Evolutionary conservation across 2,329 filamentous ascomycete genomes (phyloP).

Genomic region (Pseudogymnoascus pannorum): DNA sequence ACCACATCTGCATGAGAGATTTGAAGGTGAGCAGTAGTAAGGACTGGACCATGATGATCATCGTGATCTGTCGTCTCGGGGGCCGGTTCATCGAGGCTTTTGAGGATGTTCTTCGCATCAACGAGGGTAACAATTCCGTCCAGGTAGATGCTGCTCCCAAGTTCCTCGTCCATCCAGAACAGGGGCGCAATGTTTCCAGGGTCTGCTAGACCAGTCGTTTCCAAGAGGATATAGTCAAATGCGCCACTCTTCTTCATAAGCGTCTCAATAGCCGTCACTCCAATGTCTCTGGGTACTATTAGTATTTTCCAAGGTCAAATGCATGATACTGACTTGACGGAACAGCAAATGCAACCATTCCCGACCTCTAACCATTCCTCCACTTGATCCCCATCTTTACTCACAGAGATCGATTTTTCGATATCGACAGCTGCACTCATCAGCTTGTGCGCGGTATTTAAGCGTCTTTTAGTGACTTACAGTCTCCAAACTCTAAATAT

Average conservation of each 20-base stretch:
- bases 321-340: slow-evolving; percentile 64
- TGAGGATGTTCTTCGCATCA: slow-evolving; percentile 86
- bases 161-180: slow-evolving; percentile 95
- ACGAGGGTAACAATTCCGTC: slow-evolving; percentile 95
- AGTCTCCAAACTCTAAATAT: slow-evolving; percentile 67
- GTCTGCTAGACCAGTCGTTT: slow-evolving; percentile 92
- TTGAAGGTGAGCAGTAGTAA: slow-evolving; percentile 91
- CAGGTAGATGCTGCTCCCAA: slow-evolving; percentile 91
- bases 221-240: slow-evolving; percentile 96
- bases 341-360: slow-evolving; percentile 97
- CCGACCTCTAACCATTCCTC: slow-evolving; percentile 94
- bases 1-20: slow-evolving; percentile 96
- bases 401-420: slow-evolving; percentile 90
- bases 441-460: background rate
- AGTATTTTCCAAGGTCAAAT: slow-evolving; percentile 7
- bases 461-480: slow-evolving; percentile 39
- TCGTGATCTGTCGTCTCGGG: slow-evolving; percentile 45
- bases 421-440: slow-evolving; percentile 65
- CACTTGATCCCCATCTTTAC: slow-evolving; percentile 71
- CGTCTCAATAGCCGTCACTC: slow-evolving; percentile 90
- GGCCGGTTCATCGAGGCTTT: slow-evolving; percentile 66
- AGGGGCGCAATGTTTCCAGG: slow-evolving; percentile 91
- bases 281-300: slow-evolving; percentile 59
- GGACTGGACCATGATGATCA: slow-evolving; percentile 53
- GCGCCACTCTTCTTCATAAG: slow-evolving; percentile 89